phyloP scores from a whole-genome alignment of 1,139 yeast species.

The Debaryomycetaceae sp. region DNA sequence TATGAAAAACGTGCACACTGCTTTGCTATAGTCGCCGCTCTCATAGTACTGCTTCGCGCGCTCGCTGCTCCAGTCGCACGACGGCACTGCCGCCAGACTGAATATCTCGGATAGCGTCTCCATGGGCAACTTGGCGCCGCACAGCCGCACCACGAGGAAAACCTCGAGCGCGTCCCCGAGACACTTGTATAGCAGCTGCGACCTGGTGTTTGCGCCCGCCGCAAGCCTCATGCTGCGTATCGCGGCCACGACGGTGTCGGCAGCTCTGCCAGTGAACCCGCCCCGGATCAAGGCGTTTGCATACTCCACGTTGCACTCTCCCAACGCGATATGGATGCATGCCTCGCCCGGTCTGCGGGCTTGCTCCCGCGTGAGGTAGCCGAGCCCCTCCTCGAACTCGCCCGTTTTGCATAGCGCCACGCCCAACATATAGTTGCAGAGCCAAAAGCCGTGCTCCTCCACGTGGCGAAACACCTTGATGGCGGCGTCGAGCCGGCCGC shows the following conservation, averaged over 20 bases:
- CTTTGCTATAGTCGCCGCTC: constrained; percentile 9
- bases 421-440: constrained; percentile 59
- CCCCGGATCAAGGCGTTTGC: constrained; percentile 40
- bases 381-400: constrained; percentile 26
- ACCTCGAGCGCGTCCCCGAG: constrained; percentile 41
- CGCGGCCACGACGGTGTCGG: constrained; percentile 32
- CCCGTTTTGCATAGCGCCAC: constrained; percentile 39
- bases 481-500: constrained; percentile 85
- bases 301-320: constrained; percentile 46
- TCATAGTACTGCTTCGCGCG: constrained; percentile 6
- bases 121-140: constrained; percentile 31
- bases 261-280: constrained; percentile 58
- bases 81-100: neutral
- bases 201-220: constrained; percentile 19
- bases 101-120: constrained; percentile 9
- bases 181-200: constrained; percentile 46
- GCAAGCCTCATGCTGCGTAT: constrained; percentile 38
- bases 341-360: constrained; percentile 36
- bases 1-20: constrained; percentile 16
- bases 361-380: constrained; percentile 27
- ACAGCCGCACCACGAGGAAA: constrained; percentile 32
- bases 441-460: constrained; percentile 38
- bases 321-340: constrained; percentile 46
- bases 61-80: constrained; percentile 3
- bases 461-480: constrained; percentile 71